Conservation (phyloP, 176 grass and related monocot genomes). For the Triticum dicoccoides region DNA sequence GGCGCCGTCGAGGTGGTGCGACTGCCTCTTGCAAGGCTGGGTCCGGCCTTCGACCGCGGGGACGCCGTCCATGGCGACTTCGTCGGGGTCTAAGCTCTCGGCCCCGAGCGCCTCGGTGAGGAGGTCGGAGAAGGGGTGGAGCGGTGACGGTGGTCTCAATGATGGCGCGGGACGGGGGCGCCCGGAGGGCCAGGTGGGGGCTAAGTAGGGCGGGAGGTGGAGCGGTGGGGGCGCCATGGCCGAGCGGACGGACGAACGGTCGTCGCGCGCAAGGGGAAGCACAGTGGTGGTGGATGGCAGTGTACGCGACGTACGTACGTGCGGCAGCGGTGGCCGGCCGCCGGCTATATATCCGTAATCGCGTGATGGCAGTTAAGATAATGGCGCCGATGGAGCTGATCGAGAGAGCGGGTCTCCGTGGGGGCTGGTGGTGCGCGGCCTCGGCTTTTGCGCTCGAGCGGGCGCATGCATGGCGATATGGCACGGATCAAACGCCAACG, state of each 20-base stretch:
- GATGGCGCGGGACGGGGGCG: background rate
- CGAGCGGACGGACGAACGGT: background rate
- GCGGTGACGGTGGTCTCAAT: background rate
- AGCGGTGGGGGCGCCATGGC: slow-evolving; percentile 24
- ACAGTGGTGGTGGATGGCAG: background rate
- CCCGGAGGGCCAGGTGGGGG: background rate
- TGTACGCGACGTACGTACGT: background rate
- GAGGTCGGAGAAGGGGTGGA: background rate
- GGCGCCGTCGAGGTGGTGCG: background rate
- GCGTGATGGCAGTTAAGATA: background rate
- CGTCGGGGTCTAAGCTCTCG: slow-evolving; percentile 56
- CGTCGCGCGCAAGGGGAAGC: background rate
- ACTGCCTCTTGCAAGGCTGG: slow-evolving; percentile 2
- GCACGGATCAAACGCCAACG: background rate
- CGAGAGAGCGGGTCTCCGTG: slow-evolving; percentile 19
- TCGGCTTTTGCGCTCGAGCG: slow-evolving; percentile 8
- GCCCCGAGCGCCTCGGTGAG: slow-evolving; percentile 40
- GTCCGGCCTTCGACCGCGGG: background rate
- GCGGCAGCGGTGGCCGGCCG: background rate
- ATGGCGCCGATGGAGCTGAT: background rate
- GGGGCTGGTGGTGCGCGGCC: background rate
- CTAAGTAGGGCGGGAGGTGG: slow-evolving; percentile 8
- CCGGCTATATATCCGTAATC: background rate
- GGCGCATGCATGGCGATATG: background rate
- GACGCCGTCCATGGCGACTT: slow-evolving; percentile 34